Base-by-base conservation (phyloP, 495 filamentous ascomycete species). In the Penicillium goetzii region DNA sequence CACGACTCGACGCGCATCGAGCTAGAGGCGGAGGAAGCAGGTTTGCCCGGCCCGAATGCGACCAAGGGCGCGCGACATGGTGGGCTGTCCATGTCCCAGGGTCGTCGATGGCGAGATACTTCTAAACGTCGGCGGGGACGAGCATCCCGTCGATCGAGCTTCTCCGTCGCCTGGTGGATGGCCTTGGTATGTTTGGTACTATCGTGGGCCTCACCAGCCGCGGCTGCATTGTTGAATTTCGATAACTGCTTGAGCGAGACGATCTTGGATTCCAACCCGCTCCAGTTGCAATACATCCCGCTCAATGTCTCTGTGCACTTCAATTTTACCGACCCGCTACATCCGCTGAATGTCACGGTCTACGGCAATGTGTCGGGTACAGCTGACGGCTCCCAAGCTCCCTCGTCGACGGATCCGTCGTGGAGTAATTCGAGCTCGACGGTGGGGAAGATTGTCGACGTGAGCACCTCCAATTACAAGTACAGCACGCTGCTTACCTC, bases 301-400 rank as follows among this genome's bases (percentile, higher is more conserved):
- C 66, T 86, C 14, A 83, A 83, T 59, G 83, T 96, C 60, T 85
- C 87, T 65, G 96, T 90, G 59, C 77, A 75, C 14, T 96, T 96
- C 78, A 83, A 92, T 65, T 77, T 85, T 25, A 72, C 76, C 21
- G 76, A 84, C 59, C 71, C 85, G 12, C 84, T 82, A 54, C 86
- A 92, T 69, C 86, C 86, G 40, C 79, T 99, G 32, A 86, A 85
- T 60, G 78, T 97, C 30, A 97, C 88, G 1, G 86, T 97, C 23
- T 97, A 92, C 78, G 93, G 93, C 25, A 97, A 97, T 75, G 92
- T 98, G 23, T 88, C 88, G 28, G 95, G 95, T 9, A 78, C 77
- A 17, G 72, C 76, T 19, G 77, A 78, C 58, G 47, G 64, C 33
- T 69, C 80, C 5, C 62, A 73, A 17, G 80, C 86, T 60, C 91